phyloP scores from a whole-genome alignment of 2,329 filamentous ascomycete species.

The Amesomyces nigricolor region DNA sequence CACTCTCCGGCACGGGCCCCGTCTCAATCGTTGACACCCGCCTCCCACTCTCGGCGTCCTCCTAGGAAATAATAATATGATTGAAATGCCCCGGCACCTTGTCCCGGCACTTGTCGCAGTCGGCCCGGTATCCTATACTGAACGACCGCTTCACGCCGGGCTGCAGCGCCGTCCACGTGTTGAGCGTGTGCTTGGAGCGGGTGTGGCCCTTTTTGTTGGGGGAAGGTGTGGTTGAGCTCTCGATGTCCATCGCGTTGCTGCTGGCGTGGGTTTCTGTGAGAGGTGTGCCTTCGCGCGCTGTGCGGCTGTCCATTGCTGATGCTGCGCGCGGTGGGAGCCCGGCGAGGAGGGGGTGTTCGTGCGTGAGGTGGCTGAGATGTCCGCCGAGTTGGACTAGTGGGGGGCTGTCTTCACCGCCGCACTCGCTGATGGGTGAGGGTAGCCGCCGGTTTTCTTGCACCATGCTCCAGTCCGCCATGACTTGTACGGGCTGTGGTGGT shows the following conservation, averaged over 20 bases:
- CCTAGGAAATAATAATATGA: constrained; percentile 65
- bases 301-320: constrained; percentile 30
- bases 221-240: constrained; percentile 43
- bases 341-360: constrained; percentile 31
- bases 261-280: constrained; percentile 4
- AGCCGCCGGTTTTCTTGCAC: constrained; percentile 46
- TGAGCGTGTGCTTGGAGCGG: constrained; percentile 54
- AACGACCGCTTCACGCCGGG: constrained; percentile 64
- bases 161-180: constrained; percentile 53
- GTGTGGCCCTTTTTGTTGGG: constrained; percentile 50
- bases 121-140: constrained; percentile 71
- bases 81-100: constrained; percentile 76
- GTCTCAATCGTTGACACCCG: constrained; percentile 12
- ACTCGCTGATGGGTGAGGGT: constrained; percentile 56
- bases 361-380: constrained; percentile 18
- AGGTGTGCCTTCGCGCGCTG: constrained; percentile 24
- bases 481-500: constrained; percentile 14
- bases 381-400: constrained; percentile 27
- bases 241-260: constrained; percentile 31
- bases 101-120: constrained; percentile 71
- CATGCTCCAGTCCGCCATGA: constrained; percentile 44
- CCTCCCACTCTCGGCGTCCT: constrained; percentile 3
- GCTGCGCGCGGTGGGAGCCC: constrained; percentile 33
- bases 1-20: background rate
- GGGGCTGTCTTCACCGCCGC: constrained; percentile 42